These are phyloP conservation scores for Xylaria sp. DNA, from an alignment of 2,329 filamentous ascomycete species.

Conservation along the genomic window DNA sequence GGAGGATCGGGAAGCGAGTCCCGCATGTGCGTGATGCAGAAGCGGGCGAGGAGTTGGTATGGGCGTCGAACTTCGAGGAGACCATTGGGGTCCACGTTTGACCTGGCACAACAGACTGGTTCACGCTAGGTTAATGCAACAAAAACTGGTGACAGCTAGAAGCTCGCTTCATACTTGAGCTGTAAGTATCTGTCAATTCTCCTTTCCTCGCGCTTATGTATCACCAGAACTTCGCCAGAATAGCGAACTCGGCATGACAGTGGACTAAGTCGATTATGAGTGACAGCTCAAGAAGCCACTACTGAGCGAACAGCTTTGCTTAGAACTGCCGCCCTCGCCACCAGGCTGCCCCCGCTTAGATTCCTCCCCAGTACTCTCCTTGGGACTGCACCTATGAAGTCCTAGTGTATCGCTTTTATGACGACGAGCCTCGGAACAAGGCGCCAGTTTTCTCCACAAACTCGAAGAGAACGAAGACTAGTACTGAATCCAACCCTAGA, in stretches of 20 bases:
- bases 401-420: not conserved
- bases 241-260: too few species aligned
- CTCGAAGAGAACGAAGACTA: too few species aligned
- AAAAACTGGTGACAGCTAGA: not conserved
- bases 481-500: too few species aligned
- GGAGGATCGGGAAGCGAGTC: constrained; percentile 48
- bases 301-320: not conserved
- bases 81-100: constrained; percentile 37
- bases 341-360: not conserved
- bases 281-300: not conserved
- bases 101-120: not conserved
- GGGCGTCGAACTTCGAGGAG: constrained; percentile 48
- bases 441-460: too few species aligned
- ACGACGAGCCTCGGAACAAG: not conserved
- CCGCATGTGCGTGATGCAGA: constrained; percentile 42
- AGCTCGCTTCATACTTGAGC: not conserved
- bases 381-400: not conserved
- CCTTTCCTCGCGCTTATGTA: not conserved
- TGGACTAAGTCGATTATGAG: not conserved
- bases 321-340: not conserved
- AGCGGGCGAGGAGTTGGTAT: constrained; percentile 43
- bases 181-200: constrained; percentile 12
- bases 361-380: not conserved
- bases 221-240: not conserved
- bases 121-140: not conserved